These are phyloP conservation scores for Apiotrichum siamense DNA, from an alignment of 1,284 basidiomycete genomes.

Conservation along the genomic window DNA sequence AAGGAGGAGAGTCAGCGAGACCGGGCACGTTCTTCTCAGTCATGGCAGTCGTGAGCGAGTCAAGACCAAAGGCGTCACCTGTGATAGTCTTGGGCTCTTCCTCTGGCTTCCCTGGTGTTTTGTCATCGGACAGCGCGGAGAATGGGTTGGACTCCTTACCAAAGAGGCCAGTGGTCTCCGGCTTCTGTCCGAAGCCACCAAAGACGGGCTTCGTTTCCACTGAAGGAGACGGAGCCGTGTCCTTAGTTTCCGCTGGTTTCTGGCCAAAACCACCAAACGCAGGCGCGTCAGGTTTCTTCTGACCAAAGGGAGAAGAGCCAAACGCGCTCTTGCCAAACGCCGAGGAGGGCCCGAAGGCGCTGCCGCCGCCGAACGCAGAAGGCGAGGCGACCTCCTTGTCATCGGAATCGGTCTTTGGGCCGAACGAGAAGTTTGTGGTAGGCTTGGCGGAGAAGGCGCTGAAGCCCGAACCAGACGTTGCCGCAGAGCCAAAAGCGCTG, in stretches of 20 bases:
- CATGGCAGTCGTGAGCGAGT: slow-evolving; percentile 30
- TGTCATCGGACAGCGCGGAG: too few species aligned
- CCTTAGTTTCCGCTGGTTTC: too few species aligned
- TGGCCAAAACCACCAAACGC: background rate
- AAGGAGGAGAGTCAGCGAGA: slow-evolving; percentile 30
- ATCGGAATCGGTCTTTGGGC: too few species aligned
- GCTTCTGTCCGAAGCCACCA: slow-evolving; percentile 1
- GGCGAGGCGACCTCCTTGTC: too few species aligned
- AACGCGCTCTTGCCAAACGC: background rate
- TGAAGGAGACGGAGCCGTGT: too few species aligned
- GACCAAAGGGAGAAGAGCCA: background rate
- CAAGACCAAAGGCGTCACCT: slow-evolving; percentile 34
- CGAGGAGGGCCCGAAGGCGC: too few species aligned
- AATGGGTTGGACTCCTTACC: too few species aligned
- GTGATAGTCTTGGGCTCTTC: background rate
- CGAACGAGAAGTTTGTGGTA: too few species aligned
- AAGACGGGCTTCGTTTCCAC: slow-evolving; percentile 1
- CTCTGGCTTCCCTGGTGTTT: background rate
- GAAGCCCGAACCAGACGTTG: background rate
- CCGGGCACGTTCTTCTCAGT: slow-evolving; percentile 23
- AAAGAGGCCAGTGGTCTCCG: too few species aligned
- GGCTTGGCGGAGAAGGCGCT: too few species aligned
- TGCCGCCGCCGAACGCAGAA: too few species aligned
- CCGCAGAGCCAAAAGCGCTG: background rate
- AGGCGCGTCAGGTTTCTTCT: too few species aligned